A percentile compares a stretch with the other conserved stretches of the same genome.
Conservation (phyloP, 768 basidiomycete species). For the Mycena vulgaris region DNA sequence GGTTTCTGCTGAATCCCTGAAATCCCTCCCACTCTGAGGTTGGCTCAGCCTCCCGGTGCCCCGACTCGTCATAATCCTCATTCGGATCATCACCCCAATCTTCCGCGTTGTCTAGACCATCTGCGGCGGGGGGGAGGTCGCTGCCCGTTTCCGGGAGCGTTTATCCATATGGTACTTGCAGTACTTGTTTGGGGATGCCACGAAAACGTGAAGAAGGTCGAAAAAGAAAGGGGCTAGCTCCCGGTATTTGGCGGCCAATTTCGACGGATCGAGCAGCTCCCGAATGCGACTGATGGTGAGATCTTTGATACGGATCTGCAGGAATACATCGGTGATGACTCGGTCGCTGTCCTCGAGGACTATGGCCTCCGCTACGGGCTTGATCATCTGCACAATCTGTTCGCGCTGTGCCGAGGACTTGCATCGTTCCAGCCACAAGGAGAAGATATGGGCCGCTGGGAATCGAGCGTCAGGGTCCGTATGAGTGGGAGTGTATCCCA, state of each 20-base stretch:
- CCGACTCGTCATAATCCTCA: slow-evolving; percentile 33
- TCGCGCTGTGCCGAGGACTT: not conserved
- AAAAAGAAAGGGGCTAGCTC: slow-evolving; percentile 33
- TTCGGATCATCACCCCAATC: slow-evolving; percentile 41
- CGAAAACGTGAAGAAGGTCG: slow-evolving; percentile 31
- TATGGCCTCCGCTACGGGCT: not conserved
- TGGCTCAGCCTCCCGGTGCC: not conserved
- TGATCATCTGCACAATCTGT: not conserved
- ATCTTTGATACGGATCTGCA: not conserved
- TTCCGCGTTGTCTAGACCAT: slow-evolving; percentile 9
- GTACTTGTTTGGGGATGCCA: slow-evolving; percentile 35
- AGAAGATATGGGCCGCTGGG: slow-evolving; percentile 4
- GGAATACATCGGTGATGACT: not conserved
- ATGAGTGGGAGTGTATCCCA: not conserved
- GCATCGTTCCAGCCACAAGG: not conserved
- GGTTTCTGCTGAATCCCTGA: slow-evolving; percentile 41
- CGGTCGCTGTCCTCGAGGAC: slow-evolving; percentile 1
- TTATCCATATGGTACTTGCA: slow-evolving; percentile 22
- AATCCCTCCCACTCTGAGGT: slow-evolving; percentile 8
- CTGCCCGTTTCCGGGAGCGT: not conserved
- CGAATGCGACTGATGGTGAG: not conserved
- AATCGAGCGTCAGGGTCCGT: not conserved
- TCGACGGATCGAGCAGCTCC: not conserved
- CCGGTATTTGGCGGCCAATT: not conserved
- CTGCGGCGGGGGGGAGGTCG: not conserved